Evolutionary conservation across 2,329 filamentous ascomycete genomes (phyloP), one percentile per base, ranked within the genome.

Genomic region (Colletotrichum acutatum): DNA sequence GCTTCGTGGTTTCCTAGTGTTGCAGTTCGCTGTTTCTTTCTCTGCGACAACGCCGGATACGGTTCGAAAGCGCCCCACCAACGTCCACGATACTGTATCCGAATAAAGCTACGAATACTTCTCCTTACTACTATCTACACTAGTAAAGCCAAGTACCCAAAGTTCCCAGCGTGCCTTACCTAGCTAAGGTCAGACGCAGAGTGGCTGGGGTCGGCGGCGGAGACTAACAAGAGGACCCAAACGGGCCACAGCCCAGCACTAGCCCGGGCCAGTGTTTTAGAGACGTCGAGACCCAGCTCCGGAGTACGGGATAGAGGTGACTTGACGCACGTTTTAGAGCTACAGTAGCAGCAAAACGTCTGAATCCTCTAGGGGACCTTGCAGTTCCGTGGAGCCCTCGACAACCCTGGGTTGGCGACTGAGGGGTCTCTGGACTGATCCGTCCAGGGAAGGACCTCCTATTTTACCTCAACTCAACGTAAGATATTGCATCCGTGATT

Each of bases 291-390:
- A 73, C 54, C 61, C 60, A 65, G 67, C 61, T 34, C 60, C 60
- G 46, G 46, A 59, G 60, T 65, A 66, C 54, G 71, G 60, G 28
- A 70, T 65, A 71, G 61, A 66, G 71, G 34, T 52, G 34, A 61
- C 71, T 73, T 73, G 66, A 73, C 56, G 71, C 67, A 71, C 37
- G 66, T 71, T 72, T 66, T 73, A 73, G 46, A 58, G 66, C 66
- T 56, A 58, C 60, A 42, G 61, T 71, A 49, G 54, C 54, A 69
- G 66, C 66, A 67, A 60, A 49, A 46, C 59, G 46, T 19, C 60
- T 57, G 28, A 34, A 60, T 28, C 37, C 60, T 24, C 70, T 52
- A 61, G 66, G 61, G 59, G 54, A 61, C 60, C 66, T 53, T 73
- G 66, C 26, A 60, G 56, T 66, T 37, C 49, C 66, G 28, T 70